Conservation (phyloP, 1,139 yeast genomes). For the Blastobotrys elegans region DNA sequence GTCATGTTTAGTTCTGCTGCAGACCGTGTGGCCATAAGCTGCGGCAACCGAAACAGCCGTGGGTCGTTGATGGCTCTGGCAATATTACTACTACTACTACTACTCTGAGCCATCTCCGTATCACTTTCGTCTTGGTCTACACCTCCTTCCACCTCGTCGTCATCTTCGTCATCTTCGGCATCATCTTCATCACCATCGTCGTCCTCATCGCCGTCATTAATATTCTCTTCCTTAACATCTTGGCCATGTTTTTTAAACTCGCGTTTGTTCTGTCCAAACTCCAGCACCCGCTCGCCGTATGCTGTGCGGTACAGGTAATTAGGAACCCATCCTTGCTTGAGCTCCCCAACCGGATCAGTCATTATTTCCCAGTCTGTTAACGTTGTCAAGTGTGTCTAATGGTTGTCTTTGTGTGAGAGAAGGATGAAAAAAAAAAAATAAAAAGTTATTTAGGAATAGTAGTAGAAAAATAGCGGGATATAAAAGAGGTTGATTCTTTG, state of each 20-base stretch:
- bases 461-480: background rate
- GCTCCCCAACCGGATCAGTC: background rate
- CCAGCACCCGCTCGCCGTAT: conserved; percentile 26
- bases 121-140: conserved; percentile 9
- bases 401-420: too few species aligned
- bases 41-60: conserved; percentile 21
- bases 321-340: conserved; percentile 20
- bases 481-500: background rate
- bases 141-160: background rate
- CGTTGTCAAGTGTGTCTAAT: too few species aligned
- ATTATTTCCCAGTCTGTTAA: background rate
- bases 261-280: conserved; percentile 7
- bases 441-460: too few species aligned
- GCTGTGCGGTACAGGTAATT: conserved; percentile 25
- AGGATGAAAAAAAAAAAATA: too few species aligned
- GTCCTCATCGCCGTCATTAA: background rate
- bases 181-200: background rate
- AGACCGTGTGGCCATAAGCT: conserved; percentile 25
- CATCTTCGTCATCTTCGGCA: background rate
- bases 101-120: conserved; percentile 6
- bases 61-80: conserved; percentile 14
- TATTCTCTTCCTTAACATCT: background rate
- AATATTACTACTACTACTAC: conserved; percentile 4
- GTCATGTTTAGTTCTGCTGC: conserved; percentile 23
- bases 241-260: background rate